phyloP scores from a whole-genome alignment of 2,329 filamentous ascomycete genomes.

The Fusarium sp. region DNA sequence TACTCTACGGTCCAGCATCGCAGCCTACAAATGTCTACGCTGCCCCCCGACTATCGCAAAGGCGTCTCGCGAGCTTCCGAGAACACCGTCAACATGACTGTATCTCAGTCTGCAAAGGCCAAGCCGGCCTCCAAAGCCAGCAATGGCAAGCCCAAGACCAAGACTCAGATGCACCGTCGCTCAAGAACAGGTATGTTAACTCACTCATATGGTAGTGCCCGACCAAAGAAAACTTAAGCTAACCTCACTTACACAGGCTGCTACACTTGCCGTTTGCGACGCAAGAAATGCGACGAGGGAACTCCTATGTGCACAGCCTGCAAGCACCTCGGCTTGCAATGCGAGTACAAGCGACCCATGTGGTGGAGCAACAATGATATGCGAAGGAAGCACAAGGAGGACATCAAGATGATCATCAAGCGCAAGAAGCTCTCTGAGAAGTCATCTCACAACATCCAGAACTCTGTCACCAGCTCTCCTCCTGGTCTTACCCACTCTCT shows the following conservation, averaged over 20 bases:
- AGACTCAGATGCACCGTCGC: slow-evolving; percentile 89
- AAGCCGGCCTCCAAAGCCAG: slow-evolving; percentile 66
- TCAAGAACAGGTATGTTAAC: slow-evolving; percentile 86
- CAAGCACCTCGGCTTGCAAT: slow-evolving; percentile 81
- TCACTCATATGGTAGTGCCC: slow-evolving; percentile 46
- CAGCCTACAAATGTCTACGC: slow-evolving; percentile 70
- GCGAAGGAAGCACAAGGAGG: slow-evolving; percentile 87
- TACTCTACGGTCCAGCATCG: slow-evolving; percentile 50
- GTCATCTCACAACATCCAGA: slow-evolving; percentile 68
- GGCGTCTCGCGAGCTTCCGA: slow-evolving; percentile 60
- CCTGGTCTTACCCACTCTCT: slow-evolving; percentile 84
- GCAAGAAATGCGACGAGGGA: slow-evolving; percentile 77
- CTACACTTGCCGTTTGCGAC: slow-evolving; percentile 74
- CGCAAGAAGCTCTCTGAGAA: slow-evolving; percentile 94
- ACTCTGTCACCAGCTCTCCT: slow-evolving; percentile 70
- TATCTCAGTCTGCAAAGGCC: slow-evolving; percentile 67
- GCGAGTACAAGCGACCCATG: slow-evolving; percentile 95
- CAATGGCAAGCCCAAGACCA: slow-evolving; percentile 70
- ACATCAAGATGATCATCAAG: slow-evolving; percentile 98
- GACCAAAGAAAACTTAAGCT: slow-evolving; percentile 1
- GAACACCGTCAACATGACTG: slow-evolving; percentile 68
- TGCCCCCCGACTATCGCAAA: slow-evolving; percentile 70
- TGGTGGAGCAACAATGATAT: slow-evolving; percentile 98
- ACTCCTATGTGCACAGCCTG: slow-evolving; percentile 72
- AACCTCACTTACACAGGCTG: slow-evolving; percentile 60